Evolutionary conservation across 768 basidiomycete genomes (phyloP).

Genomic region (Amanita muscaria): DNA sequence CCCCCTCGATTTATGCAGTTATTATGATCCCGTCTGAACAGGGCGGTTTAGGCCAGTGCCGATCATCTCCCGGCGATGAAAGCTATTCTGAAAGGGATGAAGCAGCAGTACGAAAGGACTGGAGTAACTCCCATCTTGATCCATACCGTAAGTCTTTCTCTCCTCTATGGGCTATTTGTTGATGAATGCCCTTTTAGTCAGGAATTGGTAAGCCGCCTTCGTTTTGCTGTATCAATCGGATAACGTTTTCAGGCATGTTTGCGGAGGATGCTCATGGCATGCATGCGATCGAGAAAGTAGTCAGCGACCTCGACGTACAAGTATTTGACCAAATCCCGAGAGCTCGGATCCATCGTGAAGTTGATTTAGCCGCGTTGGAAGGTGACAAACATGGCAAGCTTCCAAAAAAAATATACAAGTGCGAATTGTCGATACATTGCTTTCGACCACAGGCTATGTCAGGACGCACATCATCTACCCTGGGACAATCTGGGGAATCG

Average conservation of each 20-base stretch:
- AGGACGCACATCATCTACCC: slow-evolving; percentile 44
- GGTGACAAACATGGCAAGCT: slow-evolving; percentile 41
- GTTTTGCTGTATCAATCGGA: background rate
- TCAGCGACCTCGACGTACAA: slow-evolving; percentile 39
- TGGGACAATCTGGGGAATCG: slow-evolving; percentile 52
- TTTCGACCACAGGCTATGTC: slow-evolving; percentile 32
- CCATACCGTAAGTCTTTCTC: slow-evolving; percentile 29
- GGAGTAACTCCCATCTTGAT: slow-evolving; percentile 27
- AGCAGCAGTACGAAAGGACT: slow-evolving; percentile 25
- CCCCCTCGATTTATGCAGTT: no score
- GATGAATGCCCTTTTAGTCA: background rate
- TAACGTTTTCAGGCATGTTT: slow-evolving; percentile 26
- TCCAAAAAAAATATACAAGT: no score
- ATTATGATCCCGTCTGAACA: background rate
- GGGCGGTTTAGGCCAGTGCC: slow-evolving; percentile 24
- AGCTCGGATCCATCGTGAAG: slow-evolving; percentile 37
- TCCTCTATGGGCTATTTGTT: background rate
- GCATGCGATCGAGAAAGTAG: slow-evolving; percentile 28
- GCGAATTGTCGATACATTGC: background rate
- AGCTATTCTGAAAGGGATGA: slow-evolving; percentile 31
- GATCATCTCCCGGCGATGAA: slow-evolving; percentile 30
- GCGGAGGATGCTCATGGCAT: slow-evolving; percentile 35
- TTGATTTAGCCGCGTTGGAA: slow-evolving; percentile 39
- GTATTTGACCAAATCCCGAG: slow-evolving; percentile 35
- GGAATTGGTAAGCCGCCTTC: background rate